Evolutionary conservation across 2,329 filamentous ascomycete genomes (phyloP).

Genomic region (Rosellinia necatrix): DNA sequence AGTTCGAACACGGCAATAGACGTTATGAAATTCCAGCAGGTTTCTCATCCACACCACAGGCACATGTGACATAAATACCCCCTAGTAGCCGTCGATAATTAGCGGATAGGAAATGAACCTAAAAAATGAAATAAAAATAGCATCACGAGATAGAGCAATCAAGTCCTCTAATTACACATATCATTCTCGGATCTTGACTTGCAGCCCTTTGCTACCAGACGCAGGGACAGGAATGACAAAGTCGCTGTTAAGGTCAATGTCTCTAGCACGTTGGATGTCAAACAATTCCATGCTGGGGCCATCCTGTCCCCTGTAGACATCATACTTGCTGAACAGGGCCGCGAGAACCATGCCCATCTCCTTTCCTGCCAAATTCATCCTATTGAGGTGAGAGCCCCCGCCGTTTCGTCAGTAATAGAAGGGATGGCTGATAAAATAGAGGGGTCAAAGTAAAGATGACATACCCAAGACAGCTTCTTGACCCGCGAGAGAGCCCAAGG

Average conservation of each 20-base stretch:
- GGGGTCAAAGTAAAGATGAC: not conserved
- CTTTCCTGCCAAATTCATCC: constrained; percentile 28
- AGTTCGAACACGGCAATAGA: no score
- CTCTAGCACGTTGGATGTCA: constrained; percentile 29
- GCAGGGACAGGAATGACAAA: constrained; percentile 33
- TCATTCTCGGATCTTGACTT: not conserved
- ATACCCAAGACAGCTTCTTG: constrained; percentile 34
- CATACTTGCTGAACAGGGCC: constrained; percentile 29
- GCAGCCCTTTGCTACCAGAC: constrained; percentile 27
- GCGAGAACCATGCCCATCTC: constrained; percentile 31
- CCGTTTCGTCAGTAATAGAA: no score
- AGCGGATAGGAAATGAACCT: no score
- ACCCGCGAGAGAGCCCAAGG: constrained; percentile 26
- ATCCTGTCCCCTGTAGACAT: constrained; percentile 29
- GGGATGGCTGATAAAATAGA: no score
- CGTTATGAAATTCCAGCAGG: no score
- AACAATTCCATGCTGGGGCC: constrained; percentile 30
- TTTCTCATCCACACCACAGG: no score
- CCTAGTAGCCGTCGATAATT: no score
- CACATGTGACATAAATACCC: no score
- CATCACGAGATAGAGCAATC: not conserved
- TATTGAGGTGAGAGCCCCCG: not conserved
- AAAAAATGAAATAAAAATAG: no score
- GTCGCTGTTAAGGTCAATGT: constrained; percentile 29
- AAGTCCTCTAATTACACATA: no score